Evolutionary conservation across 2,329 filamentous ascomycete genomes (phyloP), one percentile per base, ranked within the genome.

Genomic region (Diaporthe vexans): DNA sequence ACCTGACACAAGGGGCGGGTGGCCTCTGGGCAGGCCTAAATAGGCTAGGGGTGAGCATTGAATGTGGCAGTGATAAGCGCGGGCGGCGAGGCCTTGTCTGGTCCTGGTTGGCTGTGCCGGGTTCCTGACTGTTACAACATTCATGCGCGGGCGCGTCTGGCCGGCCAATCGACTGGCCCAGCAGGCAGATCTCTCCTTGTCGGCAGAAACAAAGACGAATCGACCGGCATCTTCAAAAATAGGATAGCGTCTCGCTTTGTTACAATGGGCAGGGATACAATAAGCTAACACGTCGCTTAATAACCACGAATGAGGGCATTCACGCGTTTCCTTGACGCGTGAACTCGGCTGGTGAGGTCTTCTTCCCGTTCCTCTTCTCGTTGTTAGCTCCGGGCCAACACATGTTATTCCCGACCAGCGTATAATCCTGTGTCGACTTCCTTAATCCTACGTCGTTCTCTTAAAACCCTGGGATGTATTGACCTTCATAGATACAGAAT

Each of bases 1-100:
- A 68, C 46, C 63, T 68, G 48, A 68, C 15, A 68, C 63, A 68
- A 68, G 48, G 63, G 63, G 51, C 40, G 63, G 63, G 46, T 54
- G 33, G 63, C 63, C 63, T 68, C 48, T 68, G n/a, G n/a, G 21
- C 48, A 21, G 63, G 63, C 63, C 63, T 52, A 52, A 67, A 54
- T 67, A 67, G 26, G 46, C 26, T 35, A n/a, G 63, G 61, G 63
- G 33, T 37, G 7, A 10, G 63, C 48, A 68, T 68, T 68, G 48
- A 68, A 54, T 68, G 48, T 54, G 48, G 63, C 46, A 68, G 48
- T 68, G 48, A 54, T 68, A 40, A 48, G 63, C 63, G 63, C 63
- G 48, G 33, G 33, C 40, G 63, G 63, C 48, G 29, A 37, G 29
- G 48, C 48, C 46, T 54, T 68, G 48, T n/a, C 48, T 40, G 33